phyloP scores from a whole-genome alignment of 192 early-diverging fungal species.

The Gigaspora rosea region DNA sequence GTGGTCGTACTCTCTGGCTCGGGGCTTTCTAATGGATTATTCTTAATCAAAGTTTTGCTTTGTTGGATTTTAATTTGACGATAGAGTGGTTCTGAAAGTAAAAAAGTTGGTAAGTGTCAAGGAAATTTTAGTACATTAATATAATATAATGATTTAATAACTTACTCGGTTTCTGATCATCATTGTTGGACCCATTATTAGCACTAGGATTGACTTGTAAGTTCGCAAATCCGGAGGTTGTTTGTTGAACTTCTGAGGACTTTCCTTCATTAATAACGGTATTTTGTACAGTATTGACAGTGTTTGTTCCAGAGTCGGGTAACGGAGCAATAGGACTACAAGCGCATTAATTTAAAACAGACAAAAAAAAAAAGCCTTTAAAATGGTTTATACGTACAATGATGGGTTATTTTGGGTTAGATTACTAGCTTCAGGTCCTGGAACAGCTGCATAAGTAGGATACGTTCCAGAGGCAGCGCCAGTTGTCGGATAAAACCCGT shows the following conservation, averaged over 20 bases:
- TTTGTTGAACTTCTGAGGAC: slow-evolving; percentile 7
- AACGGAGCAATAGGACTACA: background rate
- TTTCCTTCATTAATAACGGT: slow-evolving; percentile 1
- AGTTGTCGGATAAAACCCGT: slow-evolving; percentile 16
- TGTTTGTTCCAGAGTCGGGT: background rate
- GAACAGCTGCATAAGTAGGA: slow-evolving; percentile 1
- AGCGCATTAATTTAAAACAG: background rate
- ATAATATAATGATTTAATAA: background rate
- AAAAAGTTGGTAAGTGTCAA: background rate
- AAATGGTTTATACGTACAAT: slow-evolving; percentile 14
- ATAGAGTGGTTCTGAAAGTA: slow-evolving; percentile 16
- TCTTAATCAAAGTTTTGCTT: slow-evolving; percentile 6
- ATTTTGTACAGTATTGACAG: background rate
- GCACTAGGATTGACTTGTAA: slow-evolving; percentile 3
- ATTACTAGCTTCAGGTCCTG: slow-evolving; percentile 27
- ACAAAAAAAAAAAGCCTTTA: background rate
- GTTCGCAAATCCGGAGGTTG: slow-evolving; percentile 24
- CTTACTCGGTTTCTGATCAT: slow-evolving; percentile 16
- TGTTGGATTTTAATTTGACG: slow-evolving; percentile 10
- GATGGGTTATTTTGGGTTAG: slow-evolving; percentile 29
- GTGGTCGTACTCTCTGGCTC: background rate
- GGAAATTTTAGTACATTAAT: background rate
- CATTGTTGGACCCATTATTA: background rate
- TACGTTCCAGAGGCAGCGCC: slow-evolving; percentile 20
- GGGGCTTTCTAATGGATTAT: slow-evolving; percentile 1